phyloP scores from a whole-genome alignment of 495 filamentous ascomycete species.

The Staphylotrichum longicolle region DNA sequence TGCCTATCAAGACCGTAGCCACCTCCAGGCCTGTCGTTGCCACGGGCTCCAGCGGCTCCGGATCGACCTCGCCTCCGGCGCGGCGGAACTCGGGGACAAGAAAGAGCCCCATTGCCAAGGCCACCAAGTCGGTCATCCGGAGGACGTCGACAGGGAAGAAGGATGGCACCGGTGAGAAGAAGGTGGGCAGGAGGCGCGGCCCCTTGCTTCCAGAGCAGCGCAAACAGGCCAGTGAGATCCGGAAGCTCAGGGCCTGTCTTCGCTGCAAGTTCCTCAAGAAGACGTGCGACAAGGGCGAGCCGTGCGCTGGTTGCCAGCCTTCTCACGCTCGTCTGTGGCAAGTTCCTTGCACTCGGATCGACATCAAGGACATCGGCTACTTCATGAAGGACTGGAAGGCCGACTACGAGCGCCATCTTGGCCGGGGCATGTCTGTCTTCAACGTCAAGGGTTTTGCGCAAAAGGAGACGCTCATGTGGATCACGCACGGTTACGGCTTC shows the following conservation, averaged over 20 bases:
- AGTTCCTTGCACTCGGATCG: conserved; percentile 91
- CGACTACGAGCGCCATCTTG: conserved; percentile 86
- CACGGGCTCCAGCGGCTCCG: conserved; percentile 57
- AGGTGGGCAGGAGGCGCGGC: conserved; percentile 79
- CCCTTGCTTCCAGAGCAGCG: conserved; percentile 89
- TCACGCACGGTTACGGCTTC: conserved; percentile 88
- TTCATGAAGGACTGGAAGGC: conserved; percentile 99
- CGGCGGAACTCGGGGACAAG: conserved; percentile 62
- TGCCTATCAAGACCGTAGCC: conserved; percentile 65
- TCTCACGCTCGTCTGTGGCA: conserved; percentile 92
- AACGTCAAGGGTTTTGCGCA: conserved; percentile 91
- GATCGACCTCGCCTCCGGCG: conserved; percentile 61
- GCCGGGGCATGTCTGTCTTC: conserved; percentile 78
- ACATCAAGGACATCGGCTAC: conserved; percentile 94
- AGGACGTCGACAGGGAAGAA: conserved; percentile 76
- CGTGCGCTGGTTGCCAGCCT: conserved; percentile 87
- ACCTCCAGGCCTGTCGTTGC: conserved; percentile 53
- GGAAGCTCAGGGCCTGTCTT: conserved; percentile 85
- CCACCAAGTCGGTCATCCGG: conserved; percentile 73
- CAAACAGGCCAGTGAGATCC: conserved; percentile 90
- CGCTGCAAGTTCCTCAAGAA: conserved; percentile 99
- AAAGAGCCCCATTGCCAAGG: conserved; percentile 78
- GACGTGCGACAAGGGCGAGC: conserved; percentile 93
- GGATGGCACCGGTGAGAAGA: conserved; percentile 72
- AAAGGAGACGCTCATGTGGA: conserved; percentile 73